Conservation (phyloP, 139 green algal genomes). For the Closterium sp. region DNA sequence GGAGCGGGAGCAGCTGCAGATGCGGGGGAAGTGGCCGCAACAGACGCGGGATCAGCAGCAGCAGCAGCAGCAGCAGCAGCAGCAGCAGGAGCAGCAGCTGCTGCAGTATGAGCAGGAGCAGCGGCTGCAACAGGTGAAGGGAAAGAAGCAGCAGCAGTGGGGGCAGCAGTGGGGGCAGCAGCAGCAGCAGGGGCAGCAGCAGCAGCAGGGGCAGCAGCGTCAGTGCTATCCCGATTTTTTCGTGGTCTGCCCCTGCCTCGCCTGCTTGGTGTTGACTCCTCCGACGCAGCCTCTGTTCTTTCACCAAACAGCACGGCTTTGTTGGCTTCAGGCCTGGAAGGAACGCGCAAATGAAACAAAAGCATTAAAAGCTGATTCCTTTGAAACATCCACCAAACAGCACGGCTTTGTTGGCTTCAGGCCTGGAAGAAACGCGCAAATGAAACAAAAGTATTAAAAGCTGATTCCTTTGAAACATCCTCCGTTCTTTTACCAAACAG, state of each 20-base stretch:
- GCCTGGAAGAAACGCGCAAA: no score
- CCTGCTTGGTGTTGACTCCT: background rate
- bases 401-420: background rate
- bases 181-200: background rate
- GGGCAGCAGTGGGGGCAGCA: background rate
- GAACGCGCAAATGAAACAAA: background rate
- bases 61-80: background rate
- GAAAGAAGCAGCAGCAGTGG: background rate
- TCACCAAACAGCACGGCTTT: background rate
- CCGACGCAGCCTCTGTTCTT: background rate
- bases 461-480: background rate
- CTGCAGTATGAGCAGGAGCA: background rate
- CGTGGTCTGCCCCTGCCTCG: background rate
- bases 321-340: background rate
- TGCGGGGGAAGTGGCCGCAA: background rate
- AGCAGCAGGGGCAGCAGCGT: background rate
- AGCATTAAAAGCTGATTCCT: background rate
- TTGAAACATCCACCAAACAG: background rate
- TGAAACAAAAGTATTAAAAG: no score
- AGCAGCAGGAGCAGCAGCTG: background rate
- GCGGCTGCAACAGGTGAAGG: no score
- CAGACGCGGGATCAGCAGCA: background rate
- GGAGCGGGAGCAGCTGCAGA: background rate
- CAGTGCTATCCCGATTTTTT: background rate
- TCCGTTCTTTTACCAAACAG: background rate